Evolutionary conservation across 208 protist species (phyloP).

Genomic region (Leishmania lainsoni): DNA sequence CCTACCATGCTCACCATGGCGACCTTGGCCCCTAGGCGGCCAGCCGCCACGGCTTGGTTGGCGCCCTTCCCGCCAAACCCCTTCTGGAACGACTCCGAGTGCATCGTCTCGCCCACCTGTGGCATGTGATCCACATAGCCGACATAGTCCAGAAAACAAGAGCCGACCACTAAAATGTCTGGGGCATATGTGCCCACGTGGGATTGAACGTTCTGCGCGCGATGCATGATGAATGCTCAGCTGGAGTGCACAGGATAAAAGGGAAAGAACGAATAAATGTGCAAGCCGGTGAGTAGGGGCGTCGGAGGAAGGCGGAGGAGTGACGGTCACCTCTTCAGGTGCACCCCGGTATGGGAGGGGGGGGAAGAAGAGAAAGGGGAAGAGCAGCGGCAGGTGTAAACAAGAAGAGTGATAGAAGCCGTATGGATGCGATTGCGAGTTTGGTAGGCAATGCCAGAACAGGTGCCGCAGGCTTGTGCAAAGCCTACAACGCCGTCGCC

Average conservation of each 20-base stretch:
- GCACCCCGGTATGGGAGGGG: not conserved
- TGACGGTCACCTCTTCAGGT: not conserved
- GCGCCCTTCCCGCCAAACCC: slow-evolving; percentile 95
- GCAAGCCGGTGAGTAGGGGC: not conserved
- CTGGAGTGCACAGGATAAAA: not conserved
- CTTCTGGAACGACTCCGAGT: slow-evolving; percentile 80
- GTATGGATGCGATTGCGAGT: not conserved
- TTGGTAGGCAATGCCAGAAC: not conserved
- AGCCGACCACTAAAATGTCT: slow-evolving; percentile 84
- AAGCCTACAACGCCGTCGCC: not conserved
- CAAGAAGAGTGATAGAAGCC: not conserved
- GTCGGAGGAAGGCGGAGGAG: too few relatives aligned
- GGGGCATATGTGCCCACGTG: slow-evolving; percentile 52
- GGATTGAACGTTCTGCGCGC: slow-evolving; percentile 41
- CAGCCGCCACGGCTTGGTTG: slow-evolving; percentile 90
- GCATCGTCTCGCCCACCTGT: slow-evolving; percentile 93
- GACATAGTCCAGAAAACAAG: slow-evolving; percentile 92
- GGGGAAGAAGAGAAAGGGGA: too few relatives aligned
- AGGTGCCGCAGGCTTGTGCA: not conserved
- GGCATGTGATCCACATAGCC: slow-evolving; percentile 89
- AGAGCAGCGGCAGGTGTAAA: not conserved
- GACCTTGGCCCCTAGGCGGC: slow-evolving; percentile 79
- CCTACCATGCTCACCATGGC: slow-evolving; percentile 91
- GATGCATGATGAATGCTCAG: slow-evolving; percentile 42
- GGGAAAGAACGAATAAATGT: not conserved